Conservation (phyloP, 257 asterid species). For the Solanum piurae region DNA sequence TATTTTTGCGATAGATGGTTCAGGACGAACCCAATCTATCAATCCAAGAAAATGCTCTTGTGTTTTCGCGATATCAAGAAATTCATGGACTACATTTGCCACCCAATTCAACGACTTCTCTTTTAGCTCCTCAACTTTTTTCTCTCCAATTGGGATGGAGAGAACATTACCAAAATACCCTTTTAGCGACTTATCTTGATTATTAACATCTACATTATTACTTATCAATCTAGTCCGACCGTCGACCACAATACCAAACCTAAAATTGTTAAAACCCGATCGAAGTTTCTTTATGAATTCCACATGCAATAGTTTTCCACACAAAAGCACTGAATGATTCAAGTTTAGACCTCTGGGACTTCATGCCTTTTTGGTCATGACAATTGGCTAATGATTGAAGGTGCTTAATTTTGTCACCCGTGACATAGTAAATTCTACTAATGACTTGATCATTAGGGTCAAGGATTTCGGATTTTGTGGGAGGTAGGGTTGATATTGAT, state of each 20-base stretch:
- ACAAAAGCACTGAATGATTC: slow-evolving; percentile 59
- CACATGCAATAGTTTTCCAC: slow-evolving; percentile 37
- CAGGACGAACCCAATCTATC: slow-evolving; percentile 6
- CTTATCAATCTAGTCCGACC: neutral
- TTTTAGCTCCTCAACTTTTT: neutral
- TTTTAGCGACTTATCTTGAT: neutral
- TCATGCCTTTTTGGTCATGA: neutral
- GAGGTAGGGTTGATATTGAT: slow-evolving; percentile 12
- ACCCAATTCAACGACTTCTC: neutral
- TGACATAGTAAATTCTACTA: slow-evolving; percentile 56
- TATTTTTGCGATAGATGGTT: slow-evolving; percentile 18
- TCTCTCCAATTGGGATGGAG: neutral
- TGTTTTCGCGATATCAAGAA: neutral
- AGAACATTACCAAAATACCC: slow-evolving; percentile 1
- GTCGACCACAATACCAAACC: neutral
- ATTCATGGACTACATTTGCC: neutral
- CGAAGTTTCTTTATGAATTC: neutral
- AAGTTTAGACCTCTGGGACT: slow-evolving; percentile 24
- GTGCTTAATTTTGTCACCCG: slow-evolving; percentile 15
- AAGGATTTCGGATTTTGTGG: neutral
- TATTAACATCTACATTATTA: neutral
- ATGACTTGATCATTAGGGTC: neutral
- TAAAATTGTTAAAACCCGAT: neutral
- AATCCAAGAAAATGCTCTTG: slow-evolving; percentile 1
- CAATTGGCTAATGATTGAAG: slow-evolving; percentile 37